Percentiles rank a stretch among this genome's conserved stretches.
Evolutionary conservation across 768 basidiomycete genomes (phyloP).

Genomic region (Amanita rubescens): DNA sequence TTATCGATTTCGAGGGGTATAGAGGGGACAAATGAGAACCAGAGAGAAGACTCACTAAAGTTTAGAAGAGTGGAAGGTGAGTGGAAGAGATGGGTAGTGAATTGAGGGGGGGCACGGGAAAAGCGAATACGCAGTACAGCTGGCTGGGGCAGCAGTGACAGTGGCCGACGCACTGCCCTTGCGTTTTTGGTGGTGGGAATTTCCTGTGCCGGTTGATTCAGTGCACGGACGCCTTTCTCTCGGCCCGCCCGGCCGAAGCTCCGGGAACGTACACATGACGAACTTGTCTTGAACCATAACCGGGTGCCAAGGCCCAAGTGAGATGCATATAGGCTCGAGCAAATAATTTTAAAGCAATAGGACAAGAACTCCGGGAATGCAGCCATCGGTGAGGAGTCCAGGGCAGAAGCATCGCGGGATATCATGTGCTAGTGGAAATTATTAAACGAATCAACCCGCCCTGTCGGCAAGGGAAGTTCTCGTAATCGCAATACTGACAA

Average conservation of each 20-base stretch:
- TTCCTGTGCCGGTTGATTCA: conserved; percentile 1
- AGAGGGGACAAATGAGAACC: background rate
- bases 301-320: too few species aligned
- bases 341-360: too few species aligned
- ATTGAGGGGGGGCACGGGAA: conserved; percentile 4
- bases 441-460: too few species aligned
- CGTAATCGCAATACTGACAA: background rate
- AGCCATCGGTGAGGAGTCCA: too few species aligned
- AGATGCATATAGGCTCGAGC: too few species aligned
- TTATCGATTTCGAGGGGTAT: conserved; percentile 2
- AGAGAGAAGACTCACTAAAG: conserved; percentile 3
- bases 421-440: too few species aligned
- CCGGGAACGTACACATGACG: background rate
- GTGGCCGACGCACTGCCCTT: conserved; percentile 7
- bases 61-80: conserved; percentile 6
- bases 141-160: conserved; percentile 5
- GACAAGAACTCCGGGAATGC: too few species aligned
- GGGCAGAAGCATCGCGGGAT: background rate
- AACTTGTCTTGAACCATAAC: too few species aligned
- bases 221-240: conserved; percentile 5
- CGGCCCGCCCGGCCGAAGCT: background rate
- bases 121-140: conserved; percentile 7
- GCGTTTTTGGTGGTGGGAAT: conserved; percentile 8
- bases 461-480: too few species aligned
- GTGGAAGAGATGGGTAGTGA: conserved; percentile 4